phyloP scores from a whole-genome alignment of 331 rosid species.

The Dryas integrifolia region DNA sequence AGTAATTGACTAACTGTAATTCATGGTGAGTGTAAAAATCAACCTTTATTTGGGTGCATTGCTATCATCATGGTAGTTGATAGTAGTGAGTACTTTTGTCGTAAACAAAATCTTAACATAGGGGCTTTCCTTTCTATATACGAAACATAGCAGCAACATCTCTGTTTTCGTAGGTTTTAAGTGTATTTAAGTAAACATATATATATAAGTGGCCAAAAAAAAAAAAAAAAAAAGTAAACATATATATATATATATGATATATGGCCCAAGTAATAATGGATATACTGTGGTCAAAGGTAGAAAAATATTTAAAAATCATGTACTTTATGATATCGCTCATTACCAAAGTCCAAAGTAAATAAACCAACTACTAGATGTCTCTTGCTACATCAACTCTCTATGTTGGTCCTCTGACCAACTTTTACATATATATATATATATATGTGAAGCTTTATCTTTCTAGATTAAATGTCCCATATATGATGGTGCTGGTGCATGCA shows the following conservation, averaged over 20 bases:
- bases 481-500: constrained; percentile 14
- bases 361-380: constrained; percentile 17
- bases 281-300: constrained; percentile 9
- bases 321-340: constrained; percentile 24
- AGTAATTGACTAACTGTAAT: no score
- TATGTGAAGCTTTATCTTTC: constrained; percentile 9
- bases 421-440: not conserved
- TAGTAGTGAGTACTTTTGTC: no score
- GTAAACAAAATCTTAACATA: no score
- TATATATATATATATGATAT: no score
- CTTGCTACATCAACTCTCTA: not conserved
- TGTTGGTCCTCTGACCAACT: constrained; percentile 47
- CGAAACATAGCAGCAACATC: no score
- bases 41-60: no score
- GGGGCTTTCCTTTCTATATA: no score
- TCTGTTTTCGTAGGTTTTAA: not conserved
- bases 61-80: no score
- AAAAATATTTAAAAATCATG: constrained; percentile 5
- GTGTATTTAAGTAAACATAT: not conserved
- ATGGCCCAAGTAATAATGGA: constrained; percentile 8
- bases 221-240: not conserved
- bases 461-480: not conserved
- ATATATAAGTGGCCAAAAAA: no score
- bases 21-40: no score
- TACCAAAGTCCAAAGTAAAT: constrained; percentile 16